Conservation (phyloP, 169 alveolate species). For the Eimeria zaria region DNA sequence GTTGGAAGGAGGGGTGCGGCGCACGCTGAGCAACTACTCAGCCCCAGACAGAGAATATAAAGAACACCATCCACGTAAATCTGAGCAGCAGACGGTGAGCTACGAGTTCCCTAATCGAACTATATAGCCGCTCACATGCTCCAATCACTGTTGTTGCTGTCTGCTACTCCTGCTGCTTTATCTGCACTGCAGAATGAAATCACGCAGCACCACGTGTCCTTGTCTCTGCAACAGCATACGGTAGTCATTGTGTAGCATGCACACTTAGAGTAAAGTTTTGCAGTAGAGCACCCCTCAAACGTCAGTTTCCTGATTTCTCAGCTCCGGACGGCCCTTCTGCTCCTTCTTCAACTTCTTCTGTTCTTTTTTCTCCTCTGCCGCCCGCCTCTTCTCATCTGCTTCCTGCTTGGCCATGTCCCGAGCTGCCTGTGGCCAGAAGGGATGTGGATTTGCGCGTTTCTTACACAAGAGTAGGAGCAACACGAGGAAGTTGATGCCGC, state of each 20-base stretch:
- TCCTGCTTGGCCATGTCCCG: slow-evolving; percentile 75
- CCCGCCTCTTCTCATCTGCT: slow-evolving; percentile 42
- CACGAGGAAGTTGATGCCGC: slow-evolving; percentile 70
- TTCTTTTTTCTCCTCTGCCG: slow-evolving; percentile 42
- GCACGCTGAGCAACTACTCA: not conserved
- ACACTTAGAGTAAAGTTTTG: not conserved
- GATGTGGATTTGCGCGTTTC: slow-evolving; percentile 76
- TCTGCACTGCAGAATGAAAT: slow-evolving; percentile 4
- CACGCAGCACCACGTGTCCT: slow-evolving; percentile 34
- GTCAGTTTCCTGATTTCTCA: slow-evolving; percentile 26
- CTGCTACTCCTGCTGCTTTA: slow-evolving; percentile 18
- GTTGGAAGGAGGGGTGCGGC: not conserved
- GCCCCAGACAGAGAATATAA: not conserved
- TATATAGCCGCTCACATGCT: not conserved
- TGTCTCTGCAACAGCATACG: slow-evolving; percentile 13
- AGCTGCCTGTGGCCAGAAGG: slow-evolving; percentile 84
- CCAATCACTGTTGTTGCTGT: slow-evolving; percentile 23
- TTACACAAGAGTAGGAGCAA: slow-evolving; percentile 43
- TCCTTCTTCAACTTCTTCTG: slow-evolving; percentile 20
- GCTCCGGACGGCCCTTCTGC: not conserved
- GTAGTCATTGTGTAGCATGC: slow-evolving; percentile 27
- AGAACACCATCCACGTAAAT: not conserved
- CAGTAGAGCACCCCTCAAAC: slow-evolving; percentile 11
- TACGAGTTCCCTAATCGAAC: not conserved
- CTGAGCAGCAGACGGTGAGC: slow-evolving; percentile 13